Base-by-base conservation (phyloP, 768 basidiomycete species). In the Boletus edulis region DNA sequence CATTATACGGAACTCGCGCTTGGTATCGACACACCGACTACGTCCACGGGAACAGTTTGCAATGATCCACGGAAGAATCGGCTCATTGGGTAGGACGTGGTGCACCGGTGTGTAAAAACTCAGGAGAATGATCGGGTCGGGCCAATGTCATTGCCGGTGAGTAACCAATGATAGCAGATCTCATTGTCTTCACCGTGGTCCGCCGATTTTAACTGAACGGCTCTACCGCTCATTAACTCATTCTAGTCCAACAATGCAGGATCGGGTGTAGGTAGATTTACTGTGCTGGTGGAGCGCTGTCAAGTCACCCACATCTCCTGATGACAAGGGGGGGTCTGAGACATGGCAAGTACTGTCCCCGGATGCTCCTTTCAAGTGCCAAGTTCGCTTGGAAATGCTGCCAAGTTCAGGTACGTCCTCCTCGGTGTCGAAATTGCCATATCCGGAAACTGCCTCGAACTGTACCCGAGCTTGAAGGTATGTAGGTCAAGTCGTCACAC, bases 381-480 rank as follows among this genome's bases (percentile, higher is more conserved):
- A 35, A 42, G 42, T 27, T 40, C 20, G 32, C 12, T 32, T 32
- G 32, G 32, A 32, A 32, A 32, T 32, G 12, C 32, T 29, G 18
- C 29, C 34, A 35, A 42, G 42, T 27, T 40, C 20, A 56, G 58
- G 46, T 45, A 46, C 49, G 11, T 8, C n/a, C n/a, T 18, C 34
- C 51, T 61, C 56, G 61, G 22, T 39, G 29, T 47, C 56, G 39
- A 54, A 40, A 14, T 44, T 61, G 13, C 60, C 61, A 38, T 54
- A 54, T 35, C 13, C 9, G 40, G 58, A 31, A 53, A 38, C 22
- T 34, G 24, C 43, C 24, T 44, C 43, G 17, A 17, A 39, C 34
- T 29, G 27, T 29, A 29, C 34, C 13, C 34, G 13, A 14, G 13
- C 12, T 35, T 6, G 34, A 35, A 34, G 32, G 12, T 34, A 13